Evolutionary conservation across 495 filamentous ascomycete species (phyloP).

Genomic region (Aeminium ludgeri): DNA sequence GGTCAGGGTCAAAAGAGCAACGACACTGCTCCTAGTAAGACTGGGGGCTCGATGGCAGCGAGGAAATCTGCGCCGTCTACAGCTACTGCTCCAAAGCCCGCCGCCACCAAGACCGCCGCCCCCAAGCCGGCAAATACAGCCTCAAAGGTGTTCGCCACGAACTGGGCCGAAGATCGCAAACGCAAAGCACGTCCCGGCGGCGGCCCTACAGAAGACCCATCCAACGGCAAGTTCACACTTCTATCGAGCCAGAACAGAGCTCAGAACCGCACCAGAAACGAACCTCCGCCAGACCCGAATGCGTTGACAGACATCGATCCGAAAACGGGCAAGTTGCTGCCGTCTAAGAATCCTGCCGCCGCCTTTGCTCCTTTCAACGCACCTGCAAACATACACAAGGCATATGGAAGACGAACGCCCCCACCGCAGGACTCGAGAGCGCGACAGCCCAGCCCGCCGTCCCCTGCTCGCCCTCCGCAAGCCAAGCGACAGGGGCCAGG

Average conservation of each 20-base stretch:
- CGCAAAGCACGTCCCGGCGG: constrained; percentile 1
- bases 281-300: constrained; percentile 10
- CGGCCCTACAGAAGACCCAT: constrained; percentile 4
- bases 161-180: neutral
- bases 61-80: constrained; percentile 1
- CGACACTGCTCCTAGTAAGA: neutral
- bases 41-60: neutral
- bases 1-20: neutral
- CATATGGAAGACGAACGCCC: constrained; percentile 6
- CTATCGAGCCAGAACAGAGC: constrained; percentile 5
- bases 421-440: neutral
- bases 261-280: constrained; percentile 9
- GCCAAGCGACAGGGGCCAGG: neutral
- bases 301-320: constrained; percentile 9
- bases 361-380: neutral
- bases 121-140: neutral
- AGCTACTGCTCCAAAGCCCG: neutral
- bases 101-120: too few species aligned
- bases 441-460: neutral
- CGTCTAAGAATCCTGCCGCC: neutral
- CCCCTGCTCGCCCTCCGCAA: neutral
- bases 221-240: constrained; percentile 1
- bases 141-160: constrained; percentile 4
- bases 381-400: constrained; percentile 2
- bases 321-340: constrained; percentile 8